A percentile compares a stretch with the other conserved stretches of the same genome.
phyloP scores from a whole-genome alignment of 78 protist genomes.

The Thecamonas trahens region DNA sequence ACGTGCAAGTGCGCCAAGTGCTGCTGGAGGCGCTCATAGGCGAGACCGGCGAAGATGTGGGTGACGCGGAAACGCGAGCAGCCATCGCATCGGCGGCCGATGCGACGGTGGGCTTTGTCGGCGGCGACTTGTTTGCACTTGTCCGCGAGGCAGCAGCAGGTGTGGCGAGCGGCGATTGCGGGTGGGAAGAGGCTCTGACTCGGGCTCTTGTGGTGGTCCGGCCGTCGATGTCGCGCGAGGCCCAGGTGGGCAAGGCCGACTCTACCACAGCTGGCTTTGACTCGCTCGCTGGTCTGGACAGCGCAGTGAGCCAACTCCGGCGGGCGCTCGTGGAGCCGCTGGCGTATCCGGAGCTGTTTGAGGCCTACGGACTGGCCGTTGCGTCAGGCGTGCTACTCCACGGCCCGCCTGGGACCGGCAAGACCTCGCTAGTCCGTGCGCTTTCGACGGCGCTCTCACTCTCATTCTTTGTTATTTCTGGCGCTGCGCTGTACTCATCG shows the following conservation, averaged over 20 bases:
- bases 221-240: background rate
- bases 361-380: background rate
- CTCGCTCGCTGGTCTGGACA: background rate
- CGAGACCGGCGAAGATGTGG: no score
- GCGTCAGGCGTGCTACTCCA: conserved; percentile 9
- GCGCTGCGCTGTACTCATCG: conserved; percentile 13
- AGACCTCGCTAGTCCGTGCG: conserved; percentile 8
- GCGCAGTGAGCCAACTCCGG: no score
- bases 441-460: background rate
- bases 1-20: background rate
- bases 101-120: background rate
- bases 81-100: background rate
- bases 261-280: background rate
- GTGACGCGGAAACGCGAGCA: no score
- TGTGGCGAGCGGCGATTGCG: no score
- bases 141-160: no score
- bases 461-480: background rate
- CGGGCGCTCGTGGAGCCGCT: no score
- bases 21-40: background rate
- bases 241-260: background rate
- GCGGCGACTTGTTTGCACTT: background rate
- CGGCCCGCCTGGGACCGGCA: conserved; percentile 14
- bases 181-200: no score
- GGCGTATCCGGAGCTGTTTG: background rate
- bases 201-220: no score